Evolutionary conservation across 306 rosid genomes (phyloP).

Genomic region (Glycine soja): DNA sequence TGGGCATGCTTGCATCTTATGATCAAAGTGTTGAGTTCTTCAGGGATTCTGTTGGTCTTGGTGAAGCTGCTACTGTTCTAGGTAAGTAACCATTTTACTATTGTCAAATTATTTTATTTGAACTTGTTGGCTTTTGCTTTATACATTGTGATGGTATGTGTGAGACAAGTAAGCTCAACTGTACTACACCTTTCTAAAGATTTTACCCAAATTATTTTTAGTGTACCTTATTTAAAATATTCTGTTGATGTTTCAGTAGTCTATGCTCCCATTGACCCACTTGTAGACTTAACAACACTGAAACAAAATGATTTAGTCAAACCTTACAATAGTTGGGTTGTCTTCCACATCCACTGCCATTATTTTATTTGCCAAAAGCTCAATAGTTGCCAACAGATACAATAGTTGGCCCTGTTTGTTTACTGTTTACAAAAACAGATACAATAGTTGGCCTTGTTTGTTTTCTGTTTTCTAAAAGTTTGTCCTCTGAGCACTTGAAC

Average conservation of each 20-base stretch:
- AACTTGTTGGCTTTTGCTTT: slow-evolving; percentile 1
- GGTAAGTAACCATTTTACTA: slow-evolving; percentile 54
- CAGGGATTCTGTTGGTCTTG: slow-evolving; percentile 84
- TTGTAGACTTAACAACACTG: background rate
- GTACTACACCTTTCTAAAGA: background rate
- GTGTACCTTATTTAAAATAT: background rate
- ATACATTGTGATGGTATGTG: background rate
- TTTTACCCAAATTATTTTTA: background rate
- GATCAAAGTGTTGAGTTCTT: slow-evolving; percentile 94
- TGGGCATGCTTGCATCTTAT: slow-evolving; percentile 99
- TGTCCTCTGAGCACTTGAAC: background rate
- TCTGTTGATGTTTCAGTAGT: background rate
- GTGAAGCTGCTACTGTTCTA: slow-evolving; percentile 82
- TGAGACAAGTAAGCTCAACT: background rate
- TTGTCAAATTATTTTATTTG: background rate
- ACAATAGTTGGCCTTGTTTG: background rate
- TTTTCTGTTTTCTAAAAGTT: background rate
- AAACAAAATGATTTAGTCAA: background rate
- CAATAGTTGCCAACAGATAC: background rate
- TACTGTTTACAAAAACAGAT: background rate
- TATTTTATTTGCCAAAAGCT: background rate
- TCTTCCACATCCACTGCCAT: background rate
- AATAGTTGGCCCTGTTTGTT: background rate
- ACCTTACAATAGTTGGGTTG: background rate
- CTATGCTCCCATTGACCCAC: background rate